phyloP scores from a whole-genome alignment of 768 basidiomycete species.

The Hygrocybe punicea region DNA sequence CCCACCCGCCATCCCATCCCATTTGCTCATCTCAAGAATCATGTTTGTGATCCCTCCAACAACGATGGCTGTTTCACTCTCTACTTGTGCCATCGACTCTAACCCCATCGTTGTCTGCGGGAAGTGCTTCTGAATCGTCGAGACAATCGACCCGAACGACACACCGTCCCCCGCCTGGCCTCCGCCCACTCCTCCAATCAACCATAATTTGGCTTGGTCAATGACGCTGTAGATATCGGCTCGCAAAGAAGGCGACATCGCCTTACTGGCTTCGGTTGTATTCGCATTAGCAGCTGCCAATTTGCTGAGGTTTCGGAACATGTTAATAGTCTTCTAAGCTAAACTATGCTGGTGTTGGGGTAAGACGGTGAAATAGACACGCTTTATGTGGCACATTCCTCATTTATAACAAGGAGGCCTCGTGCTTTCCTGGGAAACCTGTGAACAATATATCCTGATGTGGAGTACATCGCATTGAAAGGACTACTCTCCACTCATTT shows the following conservation, averaged over 20 bases:
- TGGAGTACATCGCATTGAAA: too few species aligned
- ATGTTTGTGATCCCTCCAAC: slow-evolving; percentile 54
- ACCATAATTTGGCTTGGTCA: slow-evolving; percentile 48
- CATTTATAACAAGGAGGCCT: not conserved
- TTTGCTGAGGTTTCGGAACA: slow-evolving; percentile 48
- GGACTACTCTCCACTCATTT: too few species aligned
- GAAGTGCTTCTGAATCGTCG: slow-evolving; percentile 49
- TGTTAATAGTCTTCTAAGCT: slow-evolving; percentile 16
- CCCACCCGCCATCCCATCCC: slow-evolving; percentile 54
- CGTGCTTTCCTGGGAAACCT: not conserved
- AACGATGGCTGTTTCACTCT: slow-evolving; percentile 47
- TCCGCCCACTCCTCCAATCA: slow-evolving; percentile 34
- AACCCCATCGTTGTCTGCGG: slow-evolving; percentile 44
- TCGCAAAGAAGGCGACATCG: slow-evolving; percentile 48
- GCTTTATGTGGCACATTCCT: too few species aligned
- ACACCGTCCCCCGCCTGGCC: slow-evolving; percentile 55
- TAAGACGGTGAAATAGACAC: not conserved
- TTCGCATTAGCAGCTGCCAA: slow-evolving; percentile 33
- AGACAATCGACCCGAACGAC: slow-evolving; percentile 44
- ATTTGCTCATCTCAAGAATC: slow-evolving; percentile 53
- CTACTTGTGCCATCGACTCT: slow-evolving; percentile 45
- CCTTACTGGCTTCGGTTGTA: slow-evolving; percentile 38
- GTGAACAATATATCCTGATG: not conserved
- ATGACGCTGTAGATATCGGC: slow-evolving; percentile 49
- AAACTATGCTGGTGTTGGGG: not conserved